Evolutionary conservation across 768 basidiomycete genomes (phyloP).

Genomic region (Hericium alpestre): DNA sequence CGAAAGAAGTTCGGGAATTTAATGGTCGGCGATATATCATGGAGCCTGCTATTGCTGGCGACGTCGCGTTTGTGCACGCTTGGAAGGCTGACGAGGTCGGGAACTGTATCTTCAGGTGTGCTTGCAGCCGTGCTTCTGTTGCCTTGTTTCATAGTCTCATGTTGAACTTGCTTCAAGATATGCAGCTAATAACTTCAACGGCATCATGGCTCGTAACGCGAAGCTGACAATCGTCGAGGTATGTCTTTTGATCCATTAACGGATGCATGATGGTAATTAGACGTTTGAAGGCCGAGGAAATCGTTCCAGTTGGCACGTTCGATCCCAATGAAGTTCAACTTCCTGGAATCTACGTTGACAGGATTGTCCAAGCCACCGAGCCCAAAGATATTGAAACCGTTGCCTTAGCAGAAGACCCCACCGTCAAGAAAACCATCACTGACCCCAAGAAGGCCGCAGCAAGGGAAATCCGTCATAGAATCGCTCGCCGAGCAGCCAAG

Average conservation of each 20-base stretch:
- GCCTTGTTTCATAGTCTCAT: background rate
- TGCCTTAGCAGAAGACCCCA: constrained; percentile 30
- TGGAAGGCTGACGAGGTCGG: constrained; percentile 89
- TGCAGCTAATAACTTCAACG: constrained; percentile 76
- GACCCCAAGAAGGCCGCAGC: constrained; percentile 15
- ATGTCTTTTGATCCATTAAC: background rate
- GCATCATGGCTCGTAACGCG: constrained; percentile 80
- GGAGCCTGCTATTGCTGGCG: constrained; percentile 71
- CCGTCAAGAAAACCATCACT: constrained; percentile 3
- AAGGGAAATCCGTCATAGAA: constrained; percentile 37
- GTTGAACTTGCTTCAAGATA: constrained; percentile 34
- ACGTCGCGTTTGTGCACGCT: constrained; percentile 75
- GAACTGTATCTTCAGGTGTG: constrained; percentile 76
- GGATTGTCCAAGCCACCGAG: constrained; percentile 65
- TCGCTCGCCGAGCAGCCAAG: constrained; percentile 76
- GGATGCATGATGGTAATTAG: background rate
- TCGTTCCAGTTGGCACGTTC: constrained; percentile 65
- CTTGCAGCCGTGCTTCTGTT: background rate
- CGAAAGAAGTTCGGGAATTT: constrained; percentile 65
- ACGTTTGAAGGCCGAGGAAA: constrained; percentile 51
- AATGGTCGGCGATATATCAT: constrained; percentile 67
- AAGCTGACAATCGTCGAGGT: constrained; percentile 84
- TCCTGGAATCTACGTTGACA: constrained; percentile 78
- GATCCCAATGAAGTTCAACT: constrained; percentile 73
- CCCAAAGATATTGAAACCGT: constrained; percentile 71